A percentile compares a stretch with the other conserved stretches of the same genome.
phyloP scores from a whole-genome alignment of 106 monocot species.

The Platanthera guangdongensis region DNA sequence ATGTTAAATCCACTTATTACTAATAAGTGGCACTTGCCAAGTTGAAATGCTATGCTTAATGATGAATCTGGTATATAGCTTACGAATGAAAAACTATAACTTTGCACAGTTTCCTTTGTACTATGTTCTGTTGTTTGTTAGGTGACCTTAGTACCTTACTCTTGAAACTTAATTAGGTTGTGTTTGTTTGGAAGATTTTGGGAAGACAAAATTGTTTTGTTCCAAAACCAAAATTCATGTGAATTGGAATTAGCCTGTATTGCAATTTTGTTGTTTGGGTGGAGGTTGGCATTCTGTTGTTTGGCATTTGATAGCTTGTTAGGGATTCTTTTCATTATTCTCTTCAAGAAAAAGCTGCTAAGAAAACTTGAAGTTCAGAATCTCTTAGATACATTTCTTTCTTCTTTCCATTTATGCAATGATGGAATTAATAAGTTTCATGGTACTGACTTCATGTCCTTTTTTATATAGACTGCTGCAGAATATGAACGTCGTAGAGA shows the following conservation, averaged over 20 bases:
- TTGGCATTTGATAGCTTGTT: not conserved
- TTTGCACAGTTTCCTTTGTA: not conserved
- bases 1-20: too few species aligned
- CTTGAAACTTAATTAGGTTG: not conserved
- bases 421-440: not conserved
- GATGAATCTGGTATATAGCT: not conserved
- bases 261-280: too few species aligned
- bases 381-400: not conserved
- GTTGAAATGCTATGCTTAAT: not conserved
- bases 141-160: not conserved
- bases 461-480: conserved; percentile 57
- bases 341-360: not conserved
- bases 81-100: not conserved
- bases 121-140: not conserved
- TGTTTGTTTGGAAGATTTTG: too few species aligned
- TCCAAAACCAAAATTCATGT: too few species aligned
- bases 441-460: not conserved
- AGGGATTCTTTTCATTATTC: not conserved
- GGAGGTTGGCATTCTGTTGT: too few species aligned
- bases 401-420: not conserved
- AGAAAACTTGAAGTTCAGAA: not conserved
- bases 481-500: conserved; percentile 71
- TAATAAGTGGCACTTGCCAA: too few species aligned
- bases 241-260: too few species aligned
- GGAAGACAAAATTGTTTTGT: too few species aligned